Evolutionary conservation across 192 early-diverging fungal genomes (phyloP), one percentile per base, ranked within the genome.

Genomic region (Coemansia javaensis): DNA sequence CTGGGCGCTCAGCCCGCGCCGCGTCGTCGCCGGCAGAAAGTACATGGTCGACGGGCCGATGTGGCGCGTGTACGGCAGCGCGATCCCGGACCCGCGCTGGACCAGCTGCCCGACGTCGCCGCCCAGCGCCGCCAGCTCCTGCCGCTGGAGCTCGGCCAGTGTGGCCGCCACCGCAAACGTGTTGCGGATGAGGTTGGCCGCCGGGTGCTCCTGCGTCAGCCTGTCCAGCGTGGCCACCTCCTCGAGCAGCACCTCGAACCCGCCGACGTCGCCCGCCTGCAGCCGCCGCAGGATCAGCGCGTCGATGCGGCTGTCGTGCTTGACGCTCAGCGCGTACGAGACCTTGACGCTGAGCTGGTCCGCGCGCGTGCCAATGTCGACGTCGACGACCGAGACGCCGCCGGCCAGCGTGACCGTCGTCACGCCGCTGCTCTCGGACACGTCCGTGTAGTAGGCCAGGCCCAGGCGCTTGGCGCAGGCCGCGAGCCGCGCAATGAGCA

Each of bases 371-470:
- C 70, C 62, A 17, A 74, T 62, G 20, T 74, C 70, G 9, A 74
- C 70, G 16, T 74, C 70, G 8, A 74, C 66, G 14, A 74, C 70
- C 10, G 61, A 51, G 7, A 66, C 63, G 6, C 57, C 43, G 21
- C 70, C 70, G 5, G 70, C 70, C 37, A 74, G 36, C 18, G 70
- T 74, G 22, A 74, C 70, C 16, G 63, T 74, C 4, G 70, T 71
- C 2, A 64, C 31, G 21, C 52, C 45, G 10, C 39, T 46, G 0
- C 21, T 27, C 4, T 32, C 43, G 4, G 30, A 63, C 20, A 50
- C 59, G n/a, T 74, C 70, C 1, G 55, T 66, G 16, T 74, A 74
- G 36, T 59, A 45, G 0, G 63, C 63, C 31, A 74, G 32, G 8
- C 55, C 70, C 44, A 74, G 46, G 13, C 57, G 56, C 10, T 49